Percentiles rank a stretch among this genome's conserved stretches.
Conservation (phyloP, 257 asterid genomes). For the Solanum clarkiae region DNA sequence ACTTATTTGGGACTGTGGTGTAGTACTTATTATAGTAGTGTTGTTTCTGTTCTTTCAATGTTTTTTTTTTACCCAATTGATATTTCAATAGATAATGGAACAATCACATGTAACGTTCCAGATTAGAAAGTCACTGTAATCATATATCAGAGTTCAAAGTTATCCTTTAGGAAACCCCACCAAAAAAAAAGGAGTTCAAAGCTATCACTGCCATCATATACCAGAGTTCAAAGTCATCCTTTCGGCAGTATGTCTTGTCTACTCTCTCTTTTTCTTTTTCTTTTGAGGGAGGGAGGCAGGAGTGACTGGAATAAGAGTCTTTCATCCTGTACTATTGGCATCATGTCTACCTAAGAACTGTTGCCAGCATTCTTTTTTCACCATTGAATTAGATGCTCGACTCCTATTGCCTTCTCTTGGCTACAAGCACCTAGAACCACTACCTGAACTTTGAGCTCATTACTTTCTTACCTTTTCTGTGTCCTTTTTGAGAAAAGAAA, state of each 20-base stretch:
- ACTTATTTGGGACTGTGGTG: neutral
- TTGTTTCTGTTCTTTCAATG: neutral
- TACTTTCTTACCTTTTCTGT: neutral
- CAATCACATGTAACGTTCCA: neutral
- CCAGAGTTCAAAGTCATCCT: neutral
- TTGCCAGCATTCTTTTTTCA: neutral
- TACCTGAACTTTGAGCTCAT: neutral
- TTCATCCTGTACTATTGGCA: neutral
- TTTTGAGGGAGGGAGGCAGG: neutral
- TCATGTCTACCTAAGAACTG: neutral
- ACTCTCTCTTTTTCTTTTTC: neutral
- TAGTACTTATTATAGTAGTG: neutral
- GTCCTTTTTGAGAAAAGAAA: neutral
- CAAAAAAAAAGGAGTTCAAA: too few relatives aligned
- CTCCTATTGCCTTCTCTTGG: neutral
- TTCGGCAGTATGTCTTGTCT: neutral
- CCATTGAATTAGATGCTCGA: neutral
- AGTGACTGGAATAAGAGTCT: neutral
- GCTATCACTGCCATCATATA: neutral
- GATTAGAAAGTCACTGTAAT: neutral
- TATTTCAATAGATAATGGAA: neutral
- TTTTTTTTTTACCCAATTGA: neutral
- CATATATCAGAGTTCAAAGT: neutral
- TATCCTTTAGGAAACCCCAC: neutral
- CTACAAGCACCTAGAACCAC: neutral